phyloP scores from a whole-genome alignment of 305 asterid genomes.

The Fraxinus velutina region DNA sequence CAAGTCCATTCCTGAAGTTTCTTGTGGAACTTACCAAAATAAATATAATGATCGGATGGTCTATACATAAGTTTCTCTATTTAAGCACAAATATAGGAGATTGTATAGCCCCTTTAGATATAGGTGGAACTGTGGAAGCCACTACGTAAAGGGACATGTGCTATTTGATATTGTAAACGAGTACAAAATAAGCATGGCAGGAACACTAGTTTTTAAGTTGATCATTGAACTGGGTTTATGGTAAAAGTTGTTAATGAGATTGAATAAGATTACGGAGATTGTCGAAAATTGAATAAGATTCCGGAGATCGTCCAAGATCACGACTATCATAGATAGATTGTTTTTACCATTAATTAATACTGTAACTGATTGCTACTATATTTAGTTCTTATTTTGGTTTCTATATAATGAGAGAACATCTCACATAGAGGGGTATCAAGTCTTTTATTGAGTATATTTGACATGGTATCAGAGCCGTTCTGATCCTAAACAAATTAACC shows the following conservation, averaged over 20 bases:
- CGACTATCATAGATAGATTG: too few relatives aligned
- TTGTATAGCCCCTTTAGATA: not conserved
- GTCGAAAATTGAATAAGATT: too few relatives aligned
- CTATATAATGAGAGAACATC: too few relatives aligned
- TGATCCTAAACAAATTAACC: too few relatives aligned
- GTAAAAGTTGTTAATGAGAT: not conserved
- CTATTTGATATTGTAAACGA: not conserved
- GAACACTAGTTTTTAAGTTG: not conserved
- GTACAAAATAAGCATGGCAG: not conserved
- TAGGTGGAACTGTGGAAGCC: not conserved
- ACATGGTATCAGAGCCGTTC: too few relatives aligned
- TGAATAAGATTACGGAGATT: too few relatives aligned
- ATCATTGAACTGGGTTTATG: not conserved
- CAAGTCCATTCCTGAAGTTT: not conserved
- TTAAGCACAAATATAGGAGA: not conserved
- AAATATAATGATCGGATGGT: not conserved
- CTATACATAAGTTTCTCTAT: not conserved
- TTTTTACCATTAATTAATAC: too few relatives aligned
- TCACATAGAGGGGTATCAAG: too few relatives aligned
- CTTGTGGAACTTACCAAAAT: not conserved
- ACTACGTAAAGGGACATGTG: not conserved
- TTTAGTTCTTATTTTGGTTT: too few relatives aligned
- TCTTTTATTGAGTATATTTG: too few relatives aligned
- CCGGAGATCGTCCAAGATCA: too few relatives aligned
- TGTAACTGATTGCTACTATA: too few relatives aligned